Conservation (phyloP, 345 rosid species). For the Laguncularia racemosa region DNA sequence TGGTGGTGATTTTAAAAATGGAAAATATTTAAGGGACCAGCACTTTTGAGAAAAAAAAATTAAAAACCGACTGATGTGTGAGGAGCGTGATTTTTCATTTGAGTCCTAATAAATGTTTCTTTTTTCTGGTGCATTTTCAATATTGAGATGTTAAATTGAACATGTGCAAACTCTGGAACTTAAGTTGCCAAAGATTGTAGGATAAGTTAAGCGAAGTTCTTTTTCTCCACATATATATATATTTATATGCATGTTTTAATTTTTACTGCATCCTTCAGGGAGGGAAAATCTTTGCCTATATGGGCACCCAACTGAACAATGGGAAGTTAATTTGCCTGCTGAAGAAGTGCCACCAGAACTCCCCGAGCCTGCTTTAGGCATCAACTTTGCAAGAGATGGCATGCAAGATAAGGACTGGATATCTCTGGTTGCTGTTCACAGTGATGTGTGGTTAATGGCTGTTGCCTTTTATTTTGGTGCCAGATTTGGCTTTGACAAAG, state of each 20-base stretch:
- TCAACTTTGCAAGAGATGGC: slow-evolving; percentile 85
- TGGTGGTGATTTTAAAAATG: too few species aligned
- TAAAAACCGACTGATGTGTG: too few species aligned
- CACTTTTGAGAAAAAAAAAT: too few species aligned
- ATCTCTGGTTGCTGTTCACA: slow-evolving; percentile 74
- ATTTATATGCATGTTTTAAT: neutral
- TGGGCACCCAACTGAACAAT: slow-evolving; percentile 61
- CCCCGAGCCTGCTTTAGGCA: slow-evolving; percentile 87
- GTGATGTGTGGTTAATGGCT: slow-evolving; percentile 75
- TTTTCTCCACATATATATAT: too few species aligned
- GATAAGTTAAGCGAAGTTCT: too few species aligned
- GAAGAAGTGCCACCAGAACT: slow-evolving; percentile 92
- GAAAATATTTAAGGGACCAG: too few species aligned
- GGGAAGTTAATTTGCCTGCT: slow-evolving; percentile 88
- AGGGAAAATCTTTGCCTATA: slow-evolving; percentile 86
- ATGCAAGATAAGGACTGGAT: slow-evolving; percentile 81
- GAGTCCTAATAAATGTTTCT: neutral
- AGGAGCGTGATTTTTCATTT: too few species aligned
- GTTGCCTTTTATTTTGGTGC: slow-evolving; percentile 78
- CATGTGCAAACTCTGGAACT: too few species aligned
- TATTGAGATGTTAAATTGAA: too few species aligned
- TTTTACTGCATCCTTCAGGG: slow-evolving; percentile 24
- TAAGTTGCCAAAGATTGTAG: too few species aligned
- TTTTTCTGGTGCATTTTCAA: too few species aligned
- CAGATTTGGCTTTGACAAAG: slow-evolving; percentile 58